Base-by-base conservation (phyloP, 495 filamentous ascomycete genomes). In the Hypomontagnella submonticulosa region DNA sequence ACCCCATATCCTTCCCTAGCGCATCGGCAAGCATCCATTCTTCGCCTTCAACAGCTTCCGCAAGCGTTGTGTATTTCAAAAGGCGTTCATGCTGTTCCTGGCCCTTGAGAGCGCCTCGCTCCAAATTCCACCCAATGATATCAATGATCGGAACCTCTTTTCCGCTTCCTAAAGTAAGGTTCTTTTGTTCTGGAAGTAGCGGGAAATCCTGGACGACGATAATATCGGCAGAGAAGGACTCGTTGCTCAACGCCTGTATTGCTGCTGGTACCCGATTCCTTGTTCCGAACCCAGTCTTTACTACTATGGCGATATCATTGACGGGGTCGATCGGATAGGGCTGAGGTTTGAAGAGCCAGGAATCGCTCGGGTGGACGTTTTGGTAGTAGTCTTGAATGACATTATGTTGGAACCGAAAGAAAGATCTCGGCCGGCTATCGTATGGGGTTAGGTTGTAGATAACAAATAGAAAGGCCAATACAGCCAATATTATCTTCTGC, bases 241-340 rank as follows among this genome's bases (percentile, higher is more conserved):
- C 48, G 23, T 68, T 66, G 44, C 67, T 67, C 37, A 81, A 46
- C 3, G 79, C 73, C 27, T 77, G 68, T n/a, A 83, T 55, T 50
- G 72, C 71, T n/a, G 70, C 70, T 5, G 66, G 50, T 15, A 81
- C 66, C 11, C 80, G 66, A 7, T 72, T 44, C 37, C 63, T 69
- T 11, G 79, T 81, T 20, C 79, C 77, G 52, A 75, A 83, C 23
- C 80, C 80, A 3, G 80, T 81, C 63, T 83, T 83, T 15, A 83
- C 49, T 40, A 82, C 72, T 40, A 80, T 69, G 19, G 73, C 73
- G 4, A 78, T 63, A 36, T 83, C 80, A 37, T 70, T 66, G 18
- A 53, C 59, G 3, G 71, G 56, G 32, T 77, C 72, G 53, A 81
- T 61, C 6, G 71, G 71, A 50, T 73, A 73, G 2, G 51, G 52